phyloP scores from a whole-genome alignment of 352 stramenopile species.

The Phytophthora cactorum region DNA sequence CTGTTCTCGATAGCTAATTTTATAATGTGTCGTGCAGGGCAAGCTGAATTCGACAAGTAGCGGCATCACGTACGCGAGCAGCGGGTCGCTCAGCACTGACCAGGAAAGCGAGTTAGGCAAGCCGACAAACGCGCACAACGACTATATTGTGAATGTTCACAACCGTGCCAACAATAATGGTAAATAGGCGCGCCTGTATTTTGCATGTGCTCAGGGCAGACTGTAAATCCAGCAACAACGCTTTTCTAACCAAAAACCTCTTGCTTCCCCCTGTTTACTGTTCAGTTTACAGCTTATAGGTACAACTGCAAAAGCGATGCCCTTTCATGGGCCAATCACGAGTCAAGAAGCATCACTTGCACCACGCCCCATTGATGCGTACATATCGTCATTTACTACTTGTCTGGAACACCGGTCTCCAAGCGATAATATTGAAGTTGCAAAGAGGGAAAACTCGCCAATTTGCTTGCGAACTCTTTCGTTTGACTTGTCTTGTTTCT shows the following conservation, averaged over 20 bases:
- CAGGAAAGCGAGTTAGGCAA: slow-evolving; percentile 25
- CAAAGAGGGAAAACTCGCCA: not conserved
- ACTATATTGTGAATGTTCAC: slow-evolving; percentile 42
- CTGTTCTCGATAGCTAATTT: slow-evolving; percentile 2
- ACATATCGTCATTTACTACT: not conserved
- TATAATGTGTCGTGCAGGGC: slow-evolving; percentile 11
- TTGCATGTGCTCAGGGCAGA: slow-evolving; percentile 13
- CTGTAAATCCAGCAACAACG: slow-evolving; percentile 15
- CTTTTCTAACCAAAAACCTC: slow-evolving; percentile 9
- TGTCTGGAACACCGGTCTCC: not conserved
- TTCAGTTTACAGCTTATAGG: slow-evolving; percentile 17
- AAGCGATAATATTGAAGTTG: not conserved
- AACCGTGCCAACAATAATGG: slow-evolving; percentile 26
- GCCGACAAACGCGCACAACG: slow-evolving; percentile 14
- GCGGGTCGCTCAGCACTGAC: slow-evolving; percentile 23
- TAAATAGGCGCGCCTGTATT: slow-evolving; percentile 21
- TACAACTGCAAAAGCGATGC: too few species aligned
- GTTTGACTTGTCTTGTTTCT: too few species aligned
- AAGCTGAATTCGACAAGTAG: slow-evolving; percentile 24
- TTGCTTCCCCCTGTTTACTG: not conserved
- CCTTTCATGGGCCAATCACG: slow-evolving; percentile 9
- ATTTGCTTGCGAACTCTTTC: not conserved
- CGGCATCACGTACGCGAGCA: slow-evolving; percentile 36
- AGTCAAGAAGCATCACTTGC: not conserved
- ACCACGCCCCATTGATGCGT: slow-evolving; percentile 8